Percentiles rank a stretch among this genome's conserved stretches.
Conservation (phyloP, 345 rosid species). For the Limnanthes douglasii region DNA sequence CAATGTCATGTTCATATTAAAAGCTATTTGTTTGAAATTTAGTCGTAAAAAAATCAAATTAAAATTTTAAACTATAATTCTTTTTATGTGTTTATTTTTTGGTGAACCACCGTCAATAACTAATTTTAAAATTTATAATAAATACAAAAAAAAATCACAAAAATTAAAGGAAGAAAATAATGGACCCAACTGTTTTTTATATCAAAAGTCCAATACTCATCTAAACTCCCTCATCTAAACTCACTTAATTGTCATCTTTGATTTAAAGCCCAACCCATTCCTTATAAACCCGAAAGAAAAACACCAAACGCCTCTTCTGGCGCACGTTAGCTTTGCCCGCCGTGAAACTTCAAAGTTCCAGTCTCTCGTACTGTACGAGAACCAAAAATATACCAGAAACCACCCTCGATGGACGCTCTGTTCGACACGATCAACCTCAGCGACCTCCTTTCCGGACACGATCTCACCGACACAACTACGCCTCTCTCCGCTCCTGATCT, state of each 20-base stretch:
- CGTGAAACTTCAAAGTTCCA: no score
- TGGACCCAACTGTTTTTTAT: neutral
- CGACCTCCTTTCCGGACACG: slow-evolving; percentile 76
- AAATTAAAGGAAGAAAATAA: no score
- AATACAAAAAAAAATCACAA: no score
- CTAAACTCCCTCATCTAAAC: neutral
- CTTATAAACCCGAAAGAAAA: neutral
- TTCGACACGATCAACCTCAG: slow-evolving; percentile 56
- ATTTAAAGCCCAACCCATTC: neutral
- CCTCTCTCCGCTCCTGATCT: slow-evolving; percentile 96
- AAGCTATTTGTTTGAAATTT: neutral
- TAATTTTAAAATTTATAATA: no score
- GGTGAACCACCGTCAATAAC: neutral
- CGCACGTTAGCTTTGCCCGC: neutral
- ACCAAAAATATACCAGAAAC: slow-evolving; percentile 16
- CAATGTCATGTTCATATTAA: neutral
- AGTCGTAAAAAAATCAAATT: neutral
- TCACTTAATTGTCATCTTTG: neutral
- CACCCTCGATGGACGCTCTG: slow-evolving; percentile 40
- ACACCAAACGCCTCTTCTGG: neutral
- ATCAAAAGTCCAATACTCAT: neutral
- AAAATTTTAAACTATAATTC: no score
- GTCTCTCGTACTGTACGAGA: slow-evolving; percentile 7
- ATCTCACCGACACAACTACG: slow-evolving; percentile 58
- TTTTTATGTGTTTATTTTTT: neutral